Percentiles rank a stretch among this genome's conserved stretches.
These are phyloP conservation scores for Thalassiosira hispida DNA, from an alignment of 352 stramenopile genomes.

Conservation along the genomic window DNA sequence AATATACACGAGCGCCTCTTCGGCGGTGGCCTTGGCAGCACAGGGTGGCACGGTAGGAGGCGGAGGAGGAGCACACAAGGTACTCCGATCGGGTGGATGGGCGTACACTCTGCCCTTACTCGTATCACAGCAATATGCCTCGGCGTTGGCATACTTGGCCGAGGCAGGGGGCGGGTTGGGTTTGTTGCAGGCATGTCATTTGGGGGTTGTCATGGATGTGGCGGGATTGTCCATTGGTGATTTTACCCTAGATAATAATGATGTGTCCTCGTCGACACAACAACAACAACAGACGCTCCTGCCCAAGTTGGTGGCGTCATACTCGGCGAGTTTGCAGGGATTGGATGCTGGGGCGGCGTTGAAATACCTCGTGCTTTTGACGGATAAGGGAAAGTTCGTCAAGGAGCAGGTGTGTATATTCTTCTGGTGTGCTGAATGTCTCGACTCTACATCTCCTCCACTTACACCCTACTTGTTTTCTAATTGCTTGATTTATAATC, in stretches of 20 bases:
- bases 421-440: no score
- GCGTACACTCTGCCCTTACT: slow-evolving; percentile 74
- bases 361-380: slow-evolving; percentile 68
- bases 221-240: slow-evolving; percentile 33
- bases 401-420: slow-evolving; percentile 49
- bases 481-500: no score
- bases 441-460: no score
- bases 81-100: slow-evolving; percentile 61
- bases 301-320: slow-evolving; percentile 66
- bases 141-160: slow-evolving; percentile 65
- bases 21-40: slow-evolving; percentile 28
- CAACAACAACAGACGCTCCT: slow-evolving; percentile 41
- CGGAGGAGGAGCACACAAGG: neutral
- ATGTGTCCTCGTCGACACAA: neutral
- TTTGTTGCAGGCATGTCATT: slow-evolving; percentile 73
- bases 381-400: slow-evolving; percentile 32
- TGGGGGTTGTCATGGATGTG: slow-evolving; percentile 60
- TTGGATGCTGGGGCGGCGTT: slow-evolving; percentile 58
- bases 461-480: no score
- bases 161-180: slow-evolving; percentile 64
- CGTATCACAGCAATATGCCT: slow-evolving; percentile 67
- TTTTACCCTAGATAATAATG: slow-evolving; percentile 1
- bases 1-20: slow-evolving; percentile 14
- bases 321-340: slow-evolving; percentile 62
- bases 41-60: slow-evolving; percentile 10